Evolutionary conservation across 2,329 filamentous ascomycete genomes (phyloP), one percentile per base, ranked within the genome.

Genomic region (Akanthomyces lecanii): DNA sequence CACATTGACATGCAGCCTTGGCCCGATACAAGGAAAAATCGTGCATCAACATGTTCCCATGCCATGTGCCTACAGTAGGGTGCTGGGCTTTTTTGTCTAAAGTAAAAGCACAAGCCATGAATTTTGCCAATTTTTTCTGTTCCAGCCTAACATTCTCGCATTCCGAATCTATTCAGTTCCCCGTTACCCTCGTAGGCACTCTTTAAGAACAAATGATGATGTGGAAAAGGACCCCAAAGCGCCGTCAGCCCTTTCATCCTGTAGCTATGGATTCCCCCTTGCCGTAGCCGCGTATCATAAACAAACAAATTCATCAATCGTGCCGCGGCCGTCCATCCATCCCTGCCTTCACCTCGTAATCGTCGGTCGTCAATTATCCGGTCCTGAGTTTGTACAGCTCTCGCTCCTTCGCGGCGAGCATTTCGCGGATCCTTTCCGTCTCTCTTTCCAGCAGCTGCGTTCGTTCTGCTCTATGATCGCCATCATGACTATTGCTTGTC

Each of bases 401-500:
- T 53, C 86, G 81, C 74, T 93, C 90, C 70, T 92, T 93, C 14
- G 85, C 88, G 11, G 86, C 82, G 36, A 93, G 78, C 73, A 89
- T 79, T 72, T 88, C 85, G 44, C 89, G 83, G 86, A 95, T 95
- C 59, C 81, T 81, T 70, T 93, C 89, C 0, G 90, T 87, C 73
- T 96, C 91, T 28, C 86, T 81, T 71, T 88, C 83, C 55, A 96
- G 76, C 54, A 86, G 83, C 10, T 84, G 84, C 55, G 89, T 82
- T 62, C 86, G 82, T 66, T 90, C 88, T 4, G 82, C 81, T 68
- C 84, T 88, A 8, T 78, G 71, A 16, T 84, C 83, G n/a, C 25
- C n/a, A 73, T 75, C 36, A 85, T 81, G 12, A 68, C 76, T 64
- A 75, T 48, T 67, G 71, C 45, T 65, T 72, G 66, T 54, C 69